Evolutionary conservation across 495 filamentous ascomycete species (phyloP).

Genomic region (Hypomontagnella submonticulosa): DNA sequence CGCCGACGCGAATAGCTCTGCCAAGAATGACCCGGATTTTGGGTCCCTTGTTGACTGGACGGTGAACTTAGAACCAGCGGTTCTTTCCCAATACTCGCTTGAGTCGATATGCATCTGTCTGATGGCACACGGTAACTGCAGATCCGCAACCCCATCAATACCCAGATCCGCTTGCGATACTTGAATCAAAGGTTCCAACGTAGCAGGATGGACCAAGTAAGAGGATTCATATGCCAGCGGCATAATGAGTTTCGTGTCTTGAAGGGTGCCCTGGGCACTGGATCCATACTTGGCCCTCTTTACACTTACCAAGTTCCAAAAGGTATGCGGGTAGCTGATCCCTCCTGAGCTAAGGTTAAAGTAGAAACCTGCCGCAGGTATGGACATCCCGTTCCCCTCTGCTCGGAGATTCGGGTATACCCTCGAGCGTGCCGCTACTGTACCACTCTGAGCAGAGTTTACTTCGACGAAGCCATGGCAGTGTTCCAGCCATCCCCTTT

Average conservation of each 20-base stretch:
- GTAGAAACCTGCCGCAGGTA: slow-evolving; percentile 38
- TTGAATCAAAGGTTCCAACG: slow-evolving; percentile 60
- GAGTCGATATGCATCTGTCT: slow-evolving; percentile 48
- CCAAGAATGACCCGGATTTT: slow-evolving; percentile 42
- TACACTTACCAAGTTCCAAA: slow-evolving; percentile 54
- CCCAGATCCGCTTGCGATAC: slow-evolving; percentile 46
- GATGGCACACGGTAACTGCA: slow-evolving; percentile 41
- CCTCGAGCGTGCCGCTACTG: not conserved
- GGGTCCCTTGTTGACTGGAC: slow-evolving; percentile 45
- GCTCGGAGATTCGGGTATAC: slow-evolving; percentile 1
- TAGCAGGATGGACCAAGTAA: slow-evolving; percentile 58
- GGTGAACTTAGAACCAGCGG: slow-evolving; percentile 44
- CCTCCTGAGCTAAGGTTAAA: slow-evolving; percentile 43
- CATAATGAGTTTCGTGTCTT: slow-evolving; percentile 61
- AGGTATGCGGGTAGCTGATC: slow-evolving; percentile 51
- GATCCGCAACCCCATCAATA: slow-evolving; percentile 9
- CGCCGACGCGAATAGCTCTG: slow-evolving; percentile 47
- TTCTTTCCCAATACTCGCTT: slow-evolving; percentile 42
- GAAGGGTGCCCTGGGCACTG: slow-evolving; percentile 52
- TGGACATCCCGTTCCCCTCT: slow-evolving; percentile 17
- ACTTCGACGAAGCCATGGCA: slow-evolving; percentile 44
- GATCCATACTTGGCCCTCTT: slow-evolving; percentile 43
- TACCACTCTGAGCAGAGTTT: slow-evolving; percentile 9
- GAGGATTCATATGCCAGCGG: slow-evolving; percentile 57
- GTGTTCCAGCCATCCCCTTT: slow-evolving; percentile 43